Base-by-base conservation (phyloP, 2,329 filamentous ascomycete genomes). In the Chaetomium globosum region DNA sequence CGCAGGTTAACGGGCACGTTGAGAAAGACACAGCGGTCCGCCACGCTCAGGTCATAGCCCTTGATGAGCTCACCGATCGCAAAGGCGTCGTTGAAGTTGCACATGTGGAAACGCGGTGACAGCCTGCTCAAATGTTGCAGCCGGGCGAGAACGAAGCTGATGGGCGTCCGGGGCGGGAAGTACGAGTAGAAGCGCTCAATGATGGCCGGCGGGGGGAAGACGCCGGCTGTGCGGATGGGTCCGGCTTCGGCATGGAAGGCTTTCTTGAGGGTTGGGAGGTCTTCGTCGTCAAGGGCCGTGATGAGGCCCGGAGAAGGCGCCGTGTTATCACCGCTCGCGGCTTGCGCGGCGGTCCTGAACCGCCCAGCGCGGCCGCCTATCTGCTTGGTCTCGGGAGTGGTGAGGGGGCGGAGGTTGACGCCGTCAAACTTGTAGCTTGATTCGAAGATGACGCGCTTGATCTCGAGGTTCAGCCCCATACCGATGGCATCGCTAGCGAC, bases 401-500 rank as follows among this genome's bases (percentile, higher is more conserved):
- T 80, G 28, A 99, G 81, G 4, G 81, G 78, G 19, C 86, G 80
- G 33, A 83, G 81, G 5, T 80, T 77, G 0, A 70, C 73, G 1
- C 89, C 89, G 67, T 93, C 85, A 69, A 84, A 89, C 75, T 97
- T 99, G 66, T 82, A 79, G 2, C 88, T 83, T 0, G 89, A 83
- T 73, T 97, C 92, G 70, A 99, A 95, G 61, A 99, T 86, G 67
- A 99, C 85, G 30, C 96, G 90, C 74, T 93, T 95, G 75, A 97
- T 92, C 77, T 88, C 93, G 75, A 99, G 79, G 73, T 99, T 99
- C 26, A 99, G 80, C 1, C 96, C 95, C 94, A 99, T 98, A 46
- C 95, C 95, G 68, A 99, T 94, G 55, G 95, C 95, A 77, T 77
- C 75, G 68, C 75, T 97, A 9, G 96, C 95, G 30, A 95, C 93